phyloP scores from a whole-genome alignment of 2,329 filamentous ascomycete genomes.

The Stagonosporopsis rhizophila region DNA sequence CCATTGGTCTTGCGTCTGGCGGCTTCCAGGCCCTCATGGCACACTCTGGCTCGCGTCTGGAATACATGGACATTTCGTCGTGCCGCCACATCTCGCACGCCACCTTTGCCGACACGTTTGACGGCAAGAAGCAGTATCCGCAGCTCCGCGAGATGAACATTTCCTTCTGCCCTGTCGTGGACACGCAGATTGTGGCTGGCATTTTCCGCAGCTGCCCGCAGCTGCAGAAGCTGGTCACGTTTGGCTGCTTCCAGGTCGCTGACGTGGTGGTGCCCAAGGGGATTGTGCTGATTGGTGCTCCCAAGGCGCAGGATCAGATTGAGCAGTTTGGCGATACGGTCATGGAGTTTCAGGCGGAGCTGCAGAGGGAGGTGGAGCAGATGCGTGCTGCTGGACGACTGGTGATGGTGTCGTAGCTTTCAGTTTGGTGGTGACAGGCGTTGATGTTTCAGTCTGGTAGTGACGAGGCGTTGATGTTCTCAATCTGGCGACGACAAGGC shows the following conservation, averaged over 20 bases:
- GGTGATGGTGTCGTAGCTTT: constrained; percentile 33
- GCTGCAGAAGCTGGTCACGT: constrained; percentile 64
- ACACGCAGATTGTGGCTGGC: constrained; percentile 68
- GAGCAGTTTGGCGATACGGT: constrained; percentile 56
- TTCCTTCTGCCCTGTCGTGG: constrained; percentile 75
- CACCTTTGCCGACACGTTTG: constrained; percentile 79
- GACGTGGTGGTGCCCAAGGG: constrained; percentile 64
- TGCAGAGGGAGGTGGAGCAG: constrained; percentile 10
- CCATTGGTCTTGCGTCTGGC: constrained; percentile 74
- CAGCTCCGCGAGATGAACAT: constrained; percentile 75
- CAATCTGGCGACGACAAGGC: no score
- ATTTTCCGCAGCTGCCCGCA: constrained; percentile 71
- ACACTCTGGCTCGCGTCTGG: constrained; percentile 75
- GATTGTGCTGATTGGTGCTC: constrained; percentile 66
- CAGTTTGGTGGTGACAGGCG: neutral
- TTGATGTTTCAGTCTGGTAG: neutral
- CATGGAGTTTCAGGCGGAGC: constrained; percentile 40
- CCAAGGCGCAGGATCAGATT: constrained; percentile 64
- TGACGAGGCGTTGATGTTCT: neutral
- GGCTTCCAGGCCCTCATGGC: constrained; percentile 84
- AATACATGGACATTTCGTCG: constrained; percentile 77
- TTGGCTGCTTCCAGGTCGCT: constrained; percentile 67
- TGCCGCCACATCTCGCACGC: constrained; percentile 80
- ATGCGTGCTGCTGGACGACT: constrained; percentile 25
- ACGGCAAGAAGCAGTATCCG: constrained; percentile 66